phyloP scores from a whole-genome alignment of 1,284 basidiomycete genomes.

The Hypsizygus ulmarius region DNA sequence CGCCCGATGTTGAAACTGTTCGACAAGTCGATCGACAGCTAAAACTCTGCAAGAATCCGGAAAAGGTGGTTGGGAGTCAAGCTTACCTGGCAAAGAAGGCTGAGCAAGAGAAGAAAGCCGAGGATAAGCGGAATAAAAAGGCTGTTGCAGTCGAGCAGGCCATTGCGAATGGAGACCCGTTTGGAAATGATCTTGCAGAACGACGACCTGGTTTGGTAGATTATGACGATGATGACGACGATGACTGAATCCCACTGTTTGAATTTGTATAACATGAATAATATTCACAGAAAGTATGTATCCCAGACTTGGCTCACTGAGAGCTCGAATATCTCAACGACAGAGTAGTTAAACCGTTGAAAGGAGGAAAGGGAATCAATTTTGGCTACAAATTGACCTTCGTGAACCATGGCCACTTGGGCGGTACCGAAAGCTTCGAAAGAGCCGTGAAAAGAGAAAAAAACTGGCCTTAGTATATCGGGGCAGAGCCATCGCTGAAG shows the following conservation, averaged over 20 bases:
- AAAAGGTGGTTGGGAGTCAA: slow-evolving; percentile 85
- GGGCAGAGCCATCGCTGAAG: neutral
- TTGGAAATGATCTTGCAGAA: slow-evolving; percentile 51
- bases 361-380: slow-evolving; percentile 29
- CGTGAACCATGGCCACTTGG: slow-evolving; percentile 36
- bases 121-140: slow-evolving; percentile 65
- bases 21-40: slow-evolving; percentile 85
- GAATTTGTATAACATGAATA: neutral
- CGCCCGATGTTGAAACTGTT: slow-evolving; percentile 78
- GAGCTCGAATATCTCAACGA: slow-evolving; percentile 9
- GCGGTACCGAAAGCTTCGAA: slow-evolving; percentile 31
- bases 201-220: slow-evolving; percentile 43
- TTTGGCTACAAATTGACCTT: slow-evolving; percentile 70
- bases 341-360: slow-evolving; percentile 8
- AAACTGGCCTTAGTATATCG: neutral
- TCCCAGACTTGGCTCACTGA: slow-evolving; percentile 13
- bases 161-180: slow-evolving; percentile 60
- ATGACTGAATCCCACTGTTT: slow-evolving; percentile 15
- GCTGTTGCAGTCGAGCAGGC: slow-evolving; percentile 52
- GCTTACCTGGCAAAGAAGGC: slow-evolving; percentile 67
- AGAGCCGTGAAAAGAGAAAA: slow-evolving; percentile 21
- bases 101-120: slow-evolving; percentile 61
- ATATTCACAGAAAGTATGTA: slow-evolving; percentile 7
- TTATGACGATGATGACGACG: slow-evolving; percentile 56
- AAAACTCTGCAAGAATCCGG: slow-evolving; percentile 87